Evolutionary conservation across 2,329 filamentous ascomycete genomes (phyloP).

Genomic region (Diplodia seriata): DNA sequence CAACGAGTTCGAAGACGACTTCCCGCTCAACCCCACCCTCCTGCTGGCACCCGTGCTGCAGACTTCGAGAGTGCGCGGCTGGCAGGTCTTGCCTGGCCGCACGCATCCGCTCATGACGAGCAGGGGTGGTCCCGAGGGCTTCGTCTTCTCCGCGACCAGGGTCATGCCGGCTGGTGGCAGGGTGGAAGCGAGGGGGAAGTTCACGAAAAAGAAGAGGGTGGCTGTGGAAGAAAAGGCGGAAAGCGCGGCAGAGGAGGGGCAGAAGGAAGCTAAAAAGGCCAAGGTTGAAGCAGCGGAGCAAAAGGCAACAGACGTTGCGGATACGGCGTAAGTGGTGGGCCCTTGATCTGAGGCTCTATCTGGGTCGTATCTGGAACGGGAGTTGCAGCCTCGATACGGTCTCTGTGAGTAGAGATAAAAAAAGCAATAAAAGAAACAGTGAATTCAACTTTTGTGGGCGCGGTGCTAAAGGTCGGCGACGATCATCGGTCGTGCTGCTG

Average conservation of each 20-base stretch:
- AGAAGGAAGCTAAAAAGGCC: conserved; percentile 36
- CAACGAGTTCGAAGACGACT: conserved; percentile 60
- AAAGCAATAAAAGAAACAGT: not conserved
- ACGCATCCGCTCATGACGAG: conserved; percentile 96
- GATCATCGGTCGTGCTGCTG: too few relatives aligned
- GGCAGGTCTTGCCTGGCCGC: conserved; percentile 89
- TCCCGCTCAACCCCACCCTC: conserved; percentile 85
- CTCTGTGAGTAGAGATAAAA: too few relatives aligned
- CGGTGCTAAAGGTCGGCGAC: too few relatives aligned
- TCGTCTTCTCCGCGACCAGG: conserved; percentile 81
- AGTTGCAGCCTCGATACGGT: too few relatives aligned
- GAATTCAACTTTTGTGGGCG: too few relatives aligned
- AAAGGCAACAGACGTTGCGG: not conserved
- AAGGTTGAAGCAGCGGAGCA: conserved; percentile 42
- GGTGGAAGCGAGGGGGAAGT: conserved; percentile 82
- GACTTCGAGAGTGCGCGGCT: conserved; percentile 76
- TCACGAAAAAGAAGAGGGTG: conserved; percentile 70
- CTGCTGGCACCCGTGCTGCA: conserved; percentile 82
- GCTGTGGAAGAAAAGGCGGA: conserved; percentile 29
- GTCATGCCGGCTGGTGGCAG: conserved; percentile 80
- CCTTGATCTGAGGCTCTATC: not conserved
- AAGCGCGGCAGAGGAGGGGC: conserved; percentile 37
- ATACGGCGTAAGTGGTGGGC: not conserved
- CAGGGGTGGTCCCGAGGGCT: conserved; percentile 86
- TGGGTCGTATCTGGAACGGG: not conserved